These are phyloP conservation scores for Fusarium bulbicola DNA, from an alignment of 2,329 filamentous ascomycete genomes.

Conservation along the genomic window DNA sequence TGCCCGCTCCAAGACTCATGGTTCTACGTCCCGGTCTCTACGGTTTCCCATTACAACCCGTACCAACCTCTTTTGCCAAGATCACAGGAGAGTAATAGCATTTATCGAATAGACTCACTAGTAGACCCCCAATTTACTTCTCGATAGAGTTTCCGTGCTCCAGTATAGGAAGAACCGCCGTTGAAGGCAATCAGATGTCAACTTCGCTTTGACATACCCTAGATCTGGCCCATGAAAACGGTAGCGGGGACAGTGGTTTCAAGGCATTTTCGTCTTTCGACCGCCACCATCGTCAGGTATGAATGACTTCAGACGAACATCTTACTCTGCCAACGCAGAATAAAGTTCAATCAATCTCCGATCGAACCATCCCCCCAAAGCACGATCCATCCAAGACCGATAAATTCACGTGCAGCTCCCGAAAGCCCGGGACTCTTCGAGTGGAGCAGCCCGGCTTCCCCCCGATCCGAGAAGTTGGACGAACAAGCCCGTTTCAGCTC, in stretches of 20 bases:
- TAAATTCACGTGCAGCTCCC: background rate
- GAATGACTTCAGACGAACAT: background rate
- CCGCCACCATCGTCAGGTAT: background rate
- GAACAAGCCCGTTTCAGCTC: background rate
- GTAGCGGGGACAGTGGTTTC: background rate
- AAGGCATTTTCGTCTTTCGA: background rate
- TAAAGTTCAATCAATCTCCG: background rate
- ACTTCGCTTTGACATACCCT: background rate
- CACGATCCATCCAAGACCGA: background rate
- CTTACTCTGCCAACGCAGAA: background rate
- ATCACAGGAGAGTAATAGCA: accelerated
- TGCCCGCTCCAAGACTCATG: accelerated
- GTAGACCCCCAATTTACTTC: accelerated
- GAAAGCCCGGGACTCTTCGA: background rate
- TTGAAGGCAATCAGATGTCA: background rate
- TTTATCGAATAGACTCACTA: background rate
- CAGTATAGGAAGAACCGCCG: background rate
- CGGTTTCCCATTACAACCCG: too few species aligned
- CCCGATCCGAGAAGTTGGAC: background rate
- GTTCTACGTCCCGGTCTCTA: too few species aligned
- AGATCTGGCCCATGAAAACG: background rate
- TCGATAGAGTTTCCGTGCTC: accelerated
- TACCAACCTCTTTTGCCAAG: too few species aligned
- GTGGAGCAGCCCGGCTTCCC: background rate
- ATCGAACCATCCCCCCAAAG: background rate